Evolutionary conservation across 768 basidiomycete species (phyloP), one percentile per base, ranked within the genome.

Genomic region (Austroboletus festivus): DNA sequence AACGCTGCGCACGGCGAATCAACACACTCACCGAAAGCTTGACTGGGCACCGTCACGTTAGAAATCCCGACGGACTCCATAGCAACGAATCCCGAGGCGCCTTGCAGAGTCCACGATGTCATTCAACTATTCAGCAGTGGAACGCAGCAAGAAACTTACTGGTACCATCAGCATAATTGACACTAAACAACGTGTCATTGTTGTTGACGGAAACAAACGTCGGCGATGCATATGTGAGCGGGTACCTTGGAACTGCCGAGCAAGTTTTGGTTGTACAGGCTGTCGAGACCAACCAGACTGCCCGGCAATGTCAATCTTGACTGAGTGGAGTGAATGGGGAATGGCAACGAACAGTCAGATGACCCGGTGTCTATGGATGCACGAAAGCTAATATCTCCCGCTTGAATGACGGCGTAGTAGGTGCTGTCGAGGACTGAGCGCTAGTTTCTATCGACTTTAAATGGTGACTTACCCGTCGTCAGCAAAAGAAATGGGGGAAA

Each of bases 281-380:
- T 8, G 86, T 82, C 15, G 86, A 84, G 38, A 80, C 59, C 18
- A 90, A 53, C 87, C 87, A 91, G 12, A 86, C 66, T 68, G 84
- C n/a, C 83, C 28, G 46, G 26, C 34, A 15, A 30, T 6, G 12
- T 2, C n/a, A 6, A 11, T n/a, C 5, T 54, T 13, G 55, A 42
- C 18, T 42, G 21, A 15, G 15, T 5, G 3, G 10, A 31, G 37
- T 4, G 16, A 16, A 51, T 33, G 33, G 30, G 28, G 34, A 38
- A 45, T 34, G 30, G 11, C 1, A 24, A 60, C 62, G 38, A 40
- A 67, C 64, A 31, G 15, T 64, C 62, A 16, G 60, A 67, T 8
- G 87, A 89, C 16, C 74, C 89, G 1, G 88, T 90, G 61, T 91
- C 89, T 38, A 90, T 68, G 0, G 79, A 80, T 18, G 82, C 79